Evolutionary conservation across 2,329 filamentous ascomycete genomes (phyloP), one percentile per base, ranked within the genome.

Genomic region (Trichoderma semiorbis): DNA sequence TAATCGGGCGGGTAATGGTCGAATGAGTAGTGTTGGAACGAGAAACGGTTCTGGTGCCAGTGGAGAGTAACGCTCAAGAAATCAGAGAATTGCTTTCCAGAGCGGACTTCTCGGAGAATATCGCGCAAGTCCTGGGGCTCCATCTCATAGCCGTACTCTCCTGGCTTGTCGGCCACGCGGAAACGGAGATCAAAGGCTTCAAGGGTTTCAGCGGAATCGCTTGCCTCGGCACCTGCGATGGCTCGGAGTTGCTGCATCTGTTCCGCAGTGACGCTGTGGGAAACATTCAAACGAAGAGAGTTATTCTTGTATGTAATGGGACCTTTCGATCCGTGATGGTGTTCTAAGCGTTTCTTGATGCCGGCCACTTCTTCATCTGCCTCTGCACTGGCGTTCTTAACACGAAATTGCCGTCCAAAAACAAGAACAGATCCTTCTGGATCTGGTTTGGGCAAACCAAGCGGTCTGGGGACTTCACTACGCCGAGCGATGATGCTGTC

Each of bases 21-120:
- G 30, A 70, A 70, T 3, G 67, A 70, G 16, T 70, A 70, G 18
- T 62, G 57, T 30, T 70, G 67, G 43, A 70, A 70, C 7, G 67
- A 70, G 10, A 70, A 70, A 3, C 67, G 67, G 26, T 70, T 70
- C 16, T 70, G 67, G 26, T 70, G 67, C 67, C 67, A 70, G 32
- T 70, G 67, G 16, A 70, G 43, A 8, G 67, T 70, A 7, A 70
- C 67, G 18, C 39, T 55, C 21, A 70, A 43, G n/a, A 70, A 63
- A 26, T 70, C 67, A 2, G 67, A 62, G 10, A 70, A 70, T 6
- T 70, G 67, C 18, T 70, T 70, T 26, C 67, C 67, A 16, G 58
- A 39, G 14, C 67, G 67, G 7, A 70, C 67, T n/a, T 70, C 67
- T 3, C 67, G 67, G n/a, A 70, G 67, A 16, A 70, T 55, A 3